Conservation (phyloP, 2,329 filamentous ascomycete genomes). For the Aspergillus uvarum region DNA sequence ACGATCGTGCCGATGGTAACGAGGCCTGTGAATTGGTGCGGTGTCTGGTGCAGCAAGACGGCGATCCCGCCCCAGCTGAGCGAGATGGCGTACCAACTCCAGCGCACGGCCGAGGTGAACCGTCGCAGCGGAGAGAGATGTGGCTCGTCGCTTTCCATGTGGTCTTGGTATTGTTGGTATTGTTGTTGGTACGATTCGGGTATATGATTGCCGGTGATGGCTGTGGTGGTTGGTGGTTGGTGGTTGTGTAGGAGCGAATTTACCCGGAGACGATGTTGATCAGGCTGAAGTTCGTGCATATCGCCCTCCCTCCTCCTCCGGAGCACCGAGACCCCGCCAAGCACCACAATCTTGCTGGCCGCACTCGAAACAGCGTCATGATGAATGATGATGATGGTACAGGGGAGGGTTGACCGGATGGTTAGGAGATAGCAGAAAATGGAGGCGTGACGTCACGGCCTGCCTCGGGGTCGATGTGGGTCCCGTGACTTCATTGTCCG, state of each 20-base stretch:
- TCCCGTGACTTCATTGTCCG: background rate
- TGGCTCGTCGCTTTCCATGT: background rate
- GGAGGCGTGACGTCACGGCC: background rate
- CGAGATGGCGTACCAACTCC: conserved; percentile 69
- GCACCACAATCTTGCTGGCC: no score
- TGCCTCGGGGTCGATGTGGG: background rate
- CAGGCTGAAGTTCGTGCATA: background rate
- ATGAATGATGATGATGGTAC: background rate
- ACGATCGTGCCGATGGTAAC: conserved; percentile 62
- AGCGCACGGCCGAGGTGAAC: conserved; percentile 48
- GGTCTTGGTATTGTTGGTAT: no score
- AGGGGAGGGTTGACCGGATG: background rate
- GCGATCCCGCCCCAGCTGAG: conserved; percentile 73
- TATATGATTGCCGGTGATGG: no score
- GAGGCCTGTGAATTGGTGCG: conserved; percentile 63
- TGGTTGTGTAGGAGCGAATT: background rate
- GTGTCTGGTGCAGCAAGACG: conserved; percentile 56
- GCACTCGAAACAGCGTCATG: background rate
- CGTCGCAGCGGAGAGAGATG: background rate
- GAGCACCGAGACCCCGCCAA: background rate
- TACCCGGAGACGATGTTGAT: background rate
- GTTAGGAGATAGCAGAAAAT: background rate
- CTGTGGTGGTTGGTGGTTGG: no score
- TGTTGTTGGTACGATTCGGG: background rate
- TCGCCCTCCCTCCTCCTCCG: no score